phyloP scores from a whole-genome alignment of 148 eudicot species.

The Polygonum aviculare region DNA sequence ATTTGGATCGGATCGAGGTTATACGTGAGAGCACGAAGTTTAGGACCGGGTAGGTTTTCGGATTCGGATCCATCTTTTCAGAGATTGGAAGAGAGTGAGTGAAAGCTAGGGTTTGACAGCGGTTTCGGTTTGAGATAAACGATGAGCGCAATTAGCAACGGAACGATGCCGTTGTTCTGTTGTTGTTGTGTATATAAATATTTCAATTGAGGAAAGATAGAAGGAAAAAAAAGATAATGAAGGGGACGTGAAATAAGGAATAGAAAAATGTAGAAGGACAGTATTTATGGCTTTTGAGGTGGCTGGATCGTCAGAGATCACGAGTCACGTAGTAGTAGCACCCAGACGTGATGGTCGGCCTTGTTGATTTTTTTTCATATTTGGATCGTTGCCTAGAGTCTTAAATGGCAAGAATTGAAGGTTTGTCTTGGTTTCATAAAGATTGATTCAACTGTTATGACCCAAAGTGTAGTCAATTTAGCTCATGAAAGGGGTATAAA shows the following conservation, averaged over 20 bases:
- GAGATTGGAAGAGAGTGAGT: background rate
- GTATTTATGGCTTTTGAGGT: background rate
- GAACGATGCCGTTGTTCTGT: background rate
- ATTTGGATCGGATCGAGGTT: background rate
- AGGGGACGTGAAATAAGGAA: background rate
- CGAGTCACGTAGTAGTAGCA: background rate
- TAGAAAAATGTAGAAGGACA: background rate
- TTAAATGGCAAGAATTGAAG: background rate
- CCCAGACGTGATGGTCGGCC: background rate
- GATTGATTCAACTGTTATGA: background rate
- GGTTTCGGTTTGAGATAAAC: background rate
- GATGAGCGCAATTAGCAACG: background rate
- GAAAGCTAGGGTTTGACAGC: background rate
- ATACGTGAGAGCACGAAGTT: conserved; percentile 7
- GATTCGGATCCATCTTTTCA: conserved; percentile 1
- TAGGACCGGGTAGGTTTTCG: conserved; percentile 5
- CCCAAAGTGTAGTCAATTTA: background rate
- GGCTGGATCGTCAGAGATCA: background rate
- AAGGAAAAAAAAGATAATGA: background rate
- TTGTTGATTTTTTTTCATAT: no score
- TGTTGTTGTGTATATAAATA: background rate
- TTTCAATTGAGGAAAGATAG: background rate
- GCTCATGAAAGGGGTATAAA: background rate
- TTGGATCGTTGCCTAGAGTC: background rate
- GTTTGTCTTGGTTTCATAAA: background rate